These are phyloP conservation scores for Apiotrichum akiyoshidainum DNA, from an alignment of 1,284 basidiomycete species.

Conservation along the genomic window DNA sequence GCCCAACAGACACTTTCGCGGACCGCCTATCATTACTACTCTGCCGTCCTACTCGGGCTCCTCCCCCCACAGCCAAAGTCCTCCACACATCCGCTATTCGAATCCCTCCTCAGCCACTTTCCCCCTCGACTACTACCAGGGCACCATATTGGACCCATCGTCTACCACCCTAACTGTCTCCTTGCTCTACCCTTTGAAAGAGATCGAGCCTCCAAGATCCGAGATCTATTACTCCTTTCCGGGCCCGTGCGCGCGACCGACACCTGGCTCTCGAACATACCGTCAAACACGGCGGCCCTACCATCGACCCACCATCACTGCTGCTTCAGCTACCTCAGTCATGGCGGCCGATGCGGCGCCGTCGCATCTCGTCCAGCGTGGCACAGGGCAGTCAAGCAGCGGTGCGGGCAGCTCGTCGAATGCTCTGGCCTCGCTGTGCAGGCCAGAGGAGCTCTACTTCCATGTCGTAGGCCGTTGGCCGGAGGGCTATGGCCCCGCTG, in stretches of 20 bases:
- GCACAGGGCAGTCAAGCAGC: background rate
- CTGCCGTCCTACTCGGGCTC: too few relatives aligned
- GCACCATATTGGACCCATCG: background rate
- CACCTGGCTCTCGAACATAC: background rate
- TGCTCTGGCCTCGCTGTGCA: background rate
- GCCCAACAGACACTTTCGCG: too few relatives aligned
- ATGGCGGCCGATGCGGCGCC: constrained; percentile 4
- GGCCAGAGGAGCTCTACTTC: constrained; percentile 18
- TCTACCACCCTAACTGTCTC: background rate
- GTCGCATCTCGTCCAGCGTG: background rate
- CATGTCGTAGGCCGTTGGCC: constrained; percentile 20
- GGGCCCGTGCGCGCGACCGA: background rate
- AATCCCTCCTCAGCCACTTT: background rate
- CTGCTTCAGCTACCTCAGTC: background rate
- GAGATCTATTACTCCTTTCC: background rate
- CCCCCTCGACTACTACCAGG: background rate
- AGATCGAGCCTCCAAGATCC: background rate
- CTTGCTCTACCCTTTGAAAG: background rate
- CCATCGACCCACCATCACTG: constrained; percentile 3
- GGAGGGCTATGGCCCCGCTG: constrained; percentile 4
- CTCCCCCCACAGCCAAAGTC: too few relatives aligned
- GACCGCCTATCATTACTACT: too few relatives aligned
- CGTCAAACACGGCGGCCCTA: background rate
- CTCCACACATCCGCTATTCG: too few relatives aligned
- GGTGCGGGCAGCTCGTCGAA: background rate